A percentile compares a stretch with the other conserved stretches of the same genome.
Evolutionary conservation across 164 flowering plant genomes (phyloP).

Genomic region (Vitis vinifera): DNA sequence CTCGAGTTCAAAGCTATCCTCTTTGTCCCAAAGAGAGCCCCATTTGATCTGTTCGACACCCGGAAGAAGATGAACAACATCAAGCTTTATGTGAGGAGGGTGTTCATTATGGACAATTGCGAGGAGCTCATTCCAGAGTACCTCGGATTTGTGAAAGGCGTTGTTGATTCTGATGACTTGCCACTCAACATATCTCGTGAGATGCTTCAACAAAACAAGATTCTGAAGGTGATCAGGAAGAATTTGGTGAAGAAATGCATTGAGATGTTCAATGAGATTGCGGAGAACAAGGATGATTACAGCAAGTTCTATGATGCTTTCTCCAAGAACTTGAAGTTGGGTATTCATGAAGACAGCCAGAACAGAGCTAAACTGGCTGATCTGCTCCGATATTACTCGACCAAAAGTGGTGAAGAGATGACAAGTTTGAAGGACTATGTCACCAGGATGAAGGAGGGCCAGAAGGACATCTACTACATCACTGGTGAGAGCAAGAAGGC

Average conservation of each 20-base stretch:
- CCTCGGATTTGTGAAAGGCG: constrained; percentile 70
- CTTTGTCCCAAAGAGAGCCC: constrained; percentile 69
- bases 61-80: constrained; percentile 80
- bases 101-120: constrained; percentile 78
- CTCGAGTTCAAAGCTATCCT: constrained; percentile 73
- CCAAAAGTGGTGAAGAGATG: constrained; percentile 73
- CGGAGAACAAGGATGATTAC: constrained; percentile 73
- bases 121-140: constrained; percentile 77
- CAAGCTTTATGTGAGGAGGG: constrained; percentile 72
- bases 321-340: constrained; percentile 70
- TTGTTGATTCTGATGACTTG: constrained; percentile 71
- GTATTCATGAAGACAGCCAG: constrained; percentile 75
- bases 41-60: constrained; percentile 68
- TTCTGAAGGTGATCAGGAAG: constrained; percentile 73
- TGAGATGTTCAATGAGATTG: constrained; percentile 74
- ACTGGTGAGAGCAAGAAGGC: constrained; percentile 79
- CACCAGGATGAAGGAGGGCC: constrained; percentile 77
- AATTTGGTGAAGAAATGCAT: constrained; percentile 75
- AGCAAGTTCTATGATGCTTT: constrained; percentile 69
- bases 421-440: constrained; percentile 75
- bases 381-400: constrained; percentile 61
- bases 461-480: constrained; percentile 71
- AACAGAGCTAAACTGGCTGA: constrained; percentile 70
- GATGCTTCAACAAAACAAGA: constrained; percentile 78
- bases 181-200: constrained; percentile 84